Conservation (phyloP, 306 rosid genomes). For the Pterocarpus macrocarpus region DNA sequence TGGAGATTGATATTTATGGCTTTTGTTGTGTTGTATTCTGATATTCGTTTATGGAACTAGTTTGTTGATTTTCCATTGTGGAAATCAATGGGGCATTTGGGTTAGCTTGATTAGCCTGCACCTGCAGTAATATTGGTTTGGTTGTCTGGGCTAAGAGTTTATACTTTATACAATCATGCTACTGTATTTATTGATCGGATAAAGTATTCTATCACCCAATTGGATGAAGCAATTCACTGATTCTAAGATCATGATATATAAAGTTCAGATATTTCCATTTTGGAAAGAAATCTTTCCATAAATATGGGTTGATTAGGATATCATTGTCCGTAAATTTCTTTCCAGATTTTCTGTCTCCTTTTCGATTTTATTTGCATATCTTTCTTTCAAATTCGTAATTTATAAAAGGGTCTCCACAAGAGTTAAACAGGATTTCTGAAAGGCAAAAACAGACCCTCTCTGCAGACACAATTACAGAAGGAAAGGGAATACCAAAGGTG, state of each 20-base stretch:
- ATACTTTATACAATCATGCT: no score
- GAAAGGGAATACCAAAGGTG: conserved; percentile 25
- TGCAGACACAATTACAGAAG: not conserved
- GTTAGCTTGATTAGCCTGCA: not conserved
- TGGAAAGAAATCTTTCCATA: not conserved
- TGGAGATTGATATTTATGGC: conserved; percentile 25
- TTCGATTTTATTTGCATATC: conserved; percentile 15
- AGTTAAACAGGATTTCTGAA: not conserved
- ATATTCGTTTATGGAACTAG: conserved; percentile 3
- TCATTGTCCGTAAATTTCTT: not conserved
- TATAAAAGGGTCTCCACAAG: not conserved
- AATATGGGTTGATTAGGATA: conserved; percentile 22
- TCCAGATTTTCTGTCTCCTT: conserved; percentile 21
- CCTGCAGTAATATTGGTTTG: not conserved
- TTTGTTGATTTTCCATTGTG: conserved; percentile 35
- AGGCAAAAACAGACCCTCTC: not conserved
- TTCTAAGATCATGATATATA: not conserved
- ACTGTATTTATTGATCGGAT: conserved; percentile 1
- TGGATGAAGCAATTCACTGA: conserved; percentile 29
- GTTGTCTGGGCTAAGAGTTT: not conserved
- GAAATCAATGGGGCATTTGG: conserved; percentile 29
- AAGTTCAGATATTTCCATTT: conserved; percentile 35
- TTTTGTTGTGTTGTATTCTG: not conserved
- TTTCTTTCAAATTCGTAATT: conserved; percentile 1
- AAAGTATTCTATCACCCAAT: conserved; percentile 22